Evolutionary conservation across 306 rosid species (phyloP).

Genomic region (Quercus alba): DNA sequence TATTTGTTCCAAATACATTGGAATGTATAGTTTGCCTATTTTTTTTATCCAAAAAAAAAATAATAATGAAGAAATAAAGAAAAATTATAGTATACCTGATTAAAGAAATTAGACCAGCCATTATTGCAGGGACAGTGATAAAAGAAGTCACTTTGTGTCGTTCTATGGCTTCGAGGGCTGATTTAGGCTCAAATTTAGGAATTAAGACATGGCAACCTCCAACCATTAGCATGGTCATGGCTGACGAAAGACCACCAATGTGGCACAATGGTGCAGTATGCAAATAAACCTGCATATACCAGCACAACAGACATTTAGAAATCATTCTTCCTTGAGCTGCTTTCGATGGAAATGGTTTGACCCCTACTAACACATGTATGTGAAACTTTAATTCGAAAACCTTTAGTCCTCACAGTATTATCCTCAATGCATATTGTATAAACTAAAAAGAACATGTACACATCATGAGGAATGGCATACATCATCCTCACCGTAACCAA

Average conservation of each 20-base stretch:
- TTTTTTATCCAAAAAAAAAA: no score
- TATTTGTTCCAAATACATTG: neutral
- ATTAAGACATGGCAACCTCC: constrained; percentile 82
- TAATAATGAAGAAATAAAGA: no score
- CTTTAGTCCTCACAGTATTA: neutral
- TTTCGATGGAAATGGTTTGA: constrained; percentile 2
- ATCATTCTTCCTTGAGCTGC: constrained; percentile 1
- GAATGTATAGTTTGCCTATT: constrained; percentile 42
- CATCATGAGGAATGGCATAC: constrained; percentile 42
- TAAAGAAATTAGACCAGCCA: constrained; percentile 54
- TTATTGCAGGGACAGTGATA: constrained; percentile 90
- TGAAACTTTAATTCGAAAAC: neutral
- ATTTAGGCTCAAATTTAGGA: constrained; percentile 69
- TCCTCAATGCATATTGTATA: constrained; percentile 1
- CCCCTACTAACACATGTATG: neutral
- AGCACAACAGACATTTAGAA: neutral
- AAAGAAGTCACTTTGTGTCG: constrained; percentile 64
- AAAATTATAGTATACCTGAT: constrained; percentile 44
- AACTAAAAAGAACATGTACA: constrained; percentile 5
- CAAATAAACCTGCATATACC: constrained; percentile 64
- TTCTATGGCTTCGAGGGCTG: constrained; percentile 50
- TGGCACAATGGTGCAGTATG: constrained; percentile 93
- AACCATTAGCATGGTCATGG: constrained; percentile 74
- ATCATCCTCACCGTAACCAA: constrained; percentile 84
- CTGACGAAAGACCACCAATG: constrained; percentile 88